Evolutionary conservation across 1,284 basidiomycete species (phyloP).

Genomic region (Rhodotorula sp.): DNA sequence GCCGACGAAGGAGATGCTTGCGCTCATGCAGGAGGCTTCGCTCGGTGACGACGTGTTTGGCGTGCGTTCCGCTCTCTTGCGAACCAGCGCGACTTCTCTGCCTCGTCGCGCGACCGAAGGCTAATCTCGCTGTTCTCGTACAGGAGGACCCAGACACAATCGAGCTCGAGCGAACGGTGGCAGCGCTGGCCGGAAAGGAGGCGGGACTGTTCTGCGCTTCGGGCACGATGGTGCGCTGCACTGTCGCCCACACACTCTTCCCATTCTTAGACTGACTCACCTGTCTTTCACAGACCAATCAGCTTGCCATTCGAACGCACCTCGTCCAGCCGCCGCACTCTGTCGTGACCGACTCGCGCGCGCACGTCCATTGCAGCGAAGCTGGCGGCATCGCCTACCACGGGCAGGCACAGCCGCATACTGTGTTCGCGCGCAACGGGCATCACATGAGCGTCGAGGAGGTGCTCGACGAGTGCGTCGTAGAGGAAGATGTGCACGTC

Average conservation of each 20-base stretch:
- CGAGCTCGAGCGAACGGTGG: slow-evolving; percentile 74
- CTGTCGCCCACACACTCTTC: not conserved
- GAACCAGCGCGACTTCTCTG: not conserved
- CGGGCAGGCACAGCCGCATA: slow-evolving; percentile 73
- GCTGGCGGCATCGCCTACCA: slow-evolving; percentile 88
- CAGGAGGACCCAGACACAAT: slow-evolving; percentile 59
- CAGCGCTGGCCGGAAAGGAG: slow-evolving; percentile 80
- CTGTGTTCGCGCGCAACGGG: slow-evolving; percentile 65
- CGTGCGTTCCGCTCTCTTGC: slow-evolving; percentile 25
- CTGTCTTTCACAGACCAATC: slow-evolving; percentile 42
- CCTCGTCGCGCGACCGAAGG: too few relatives aligned
- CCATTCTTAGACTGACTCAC: not conserved
- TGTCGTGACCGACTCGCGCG: slow-evolving; percentile 74
- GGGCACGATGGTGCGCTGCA: slow-evolving; percentile 81
- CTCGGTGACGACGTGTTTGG: slow-evolving; percentile 58
- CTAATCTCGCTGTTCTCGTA: not conserved
- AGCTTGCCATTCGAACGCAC: slow-evolving; percentile 76
- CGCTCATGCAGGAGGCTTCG: slow-evolving; percentile 54
- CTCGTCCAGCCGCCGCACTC: slow-evolving; percentile 81
- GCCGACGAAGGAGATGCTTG: slow-evolving; percentile 55
- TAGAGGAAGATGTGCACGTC: slow-evolving; percentile 69
- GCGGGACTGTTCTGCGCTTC: slow-evolving; percentile 78
- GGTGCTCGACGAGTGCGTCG: slow-evolving; percentile 69
- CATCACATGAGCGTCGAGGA: slow-evolving; percentile 77
- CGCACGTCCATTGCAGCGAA: slow-evolving; percentile 71